Base-by-base conservation (phyloP, 495 filamentous ascomycete species). In the Tetracladium marchalianum region DNA sequence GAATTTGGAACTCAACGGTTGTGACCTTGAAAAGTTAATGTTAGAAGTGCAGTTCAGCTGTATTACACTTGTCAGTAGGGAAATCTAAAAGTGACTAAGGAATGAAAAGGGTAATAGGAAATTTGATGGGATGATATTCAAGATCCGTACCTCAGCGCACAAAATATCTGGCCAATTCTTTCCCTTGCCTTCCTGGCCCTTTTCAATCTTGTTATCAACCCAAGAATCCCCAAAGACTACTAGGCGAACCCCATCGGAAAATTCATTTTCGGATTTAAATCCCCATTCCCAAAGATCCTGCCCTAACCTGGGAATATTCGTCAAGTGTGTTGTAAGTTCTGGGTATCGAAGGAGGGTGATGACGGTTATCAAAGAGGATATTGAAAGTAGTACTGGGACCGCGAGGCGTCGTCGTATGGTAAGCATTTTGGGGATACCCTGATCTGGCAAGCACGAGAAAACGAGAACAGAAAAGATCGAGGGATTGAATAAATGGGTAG, bases 31-130 rank as follows among this genome's bases (percentile, higher is more conserved):
- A 49, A 35, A 50, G 34, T 36, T 49, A 15, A 45, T 22, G 13
- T 41, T 37, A 1, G 47, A 41, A 4, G 48, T 43, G 38, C 49
- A 49, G 19, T 47, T 46, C 16, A 40, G 59, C 59, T 43, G 50
- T 62, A 6, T 62, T 38, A 19, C 61, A 62, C 6, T 64, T 65
- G 19, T 60, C 31, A 37, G 66, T 51, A 0, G 39, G 22, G 57
- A 56, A 42, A 31, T 42, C 35, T n/a, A n/a, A n/a, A n/a, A n/a
- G 35, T 36, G 7, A 27, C 7, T 27, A 7, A 27, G 22, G 7
- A 3, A 7, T 7, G 7, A 27, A 27, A 7, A 27, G 22, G 7
- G 22, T 27, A 3, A 27, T 27, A 7, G 7, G 7, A 3, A 27
- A 3, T 27, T 3, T 3, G 7, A 27, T 27, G 22, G 22, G 22